Base-by-base conservation (phyloP, 2,329 filamentous ascomycete species). In the Eutypa lata region DNA sequence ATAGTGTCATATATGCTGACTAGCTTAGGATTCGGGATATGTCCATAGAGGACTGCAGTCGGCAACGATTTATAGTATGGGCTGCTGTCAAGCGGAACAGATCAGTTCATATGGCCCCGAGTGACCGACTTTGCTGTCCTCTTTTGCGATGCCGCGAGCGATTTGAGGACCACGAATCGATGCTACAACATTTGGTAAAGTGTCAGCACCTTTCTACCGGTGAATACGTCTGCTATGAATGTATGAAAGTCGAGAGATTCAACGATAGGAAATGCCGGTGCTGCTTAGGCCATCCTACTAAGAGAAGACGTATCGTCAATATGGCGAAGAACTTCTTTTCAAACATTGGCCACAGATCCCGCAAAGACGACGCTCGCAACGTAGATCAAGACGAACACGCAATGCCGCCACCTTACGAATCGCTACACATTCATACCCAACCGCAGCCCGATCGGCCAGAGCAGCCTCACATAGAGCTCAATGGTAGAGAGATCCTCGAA, bases 191-290 rank as follows among this genome's bases (percentile, higher is more conserved):
- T 56, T 68, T 83, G 10, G 74, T 76, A 53, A 66, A 65, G 38
- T 82, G 79, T 61, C 68, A 71, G 28, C 71, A 78, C 60, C 73
- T 83, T 31, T 63, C 70, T 24, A 72, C 71, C 3, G 77, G 78
- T 53, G 76, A 82, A 68, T 83, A 82, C 58, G 76, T 78, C 71
- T 83, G 80, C 62, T 82, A 79, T 61, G 75, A 81, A 37, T 81
- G 80, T 61, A 75, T 71, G 62, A 74, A 73, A 59, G 69, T 76
- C 52, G 80, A 83, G 62, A 71, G 71, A 37, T 80, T 82, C 64
- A 75, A 76, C 66, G 78, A 82, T 57, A 68, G 71, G 57, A 74
- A 76, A 60, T 81, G 78, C 68, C 76, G 74, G 51, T 71, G 73
- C 38, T 81, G 77, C 57, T 63, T 76, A 18, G 73, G 73, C n/a